Base-by-base conservation (phyloP, 2,329 filamentous ascomycete genomes). In the Lasiodiplodia citricola region DNA sequence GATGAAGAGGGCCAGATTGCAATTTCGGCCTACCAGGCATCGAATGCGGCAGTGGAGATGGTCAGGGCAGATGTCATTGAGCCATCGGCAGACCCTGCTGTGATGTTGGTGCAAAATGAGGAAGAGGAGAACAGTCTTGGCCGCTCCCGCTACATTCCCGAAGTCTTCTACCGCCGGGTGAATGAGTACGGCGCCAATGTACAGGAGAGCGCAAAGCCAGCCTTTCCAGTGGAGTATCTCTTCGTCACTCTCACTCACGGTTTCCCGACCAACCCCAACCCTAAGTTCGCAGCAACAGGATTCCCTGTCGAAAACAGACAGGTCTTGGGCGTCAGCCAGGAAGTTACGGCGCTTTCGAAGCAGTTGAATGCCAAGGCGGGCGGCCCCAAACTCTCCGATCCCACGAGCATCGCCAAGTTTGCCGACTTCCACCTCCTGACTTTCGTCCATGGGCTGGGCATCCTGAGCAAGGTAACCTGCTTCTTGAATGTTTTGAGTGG, bases 151-250 rank as follows among this genome's bases (percentile, higher is more conserved):
- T 99, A 99, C 77, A 97, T 99, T 25, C 96, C 96, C 0, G 96
- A 99, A 76, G 95, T 99, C 4, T 99, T 98, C 81, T 99, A 96
- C 83, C 90, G 95, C 70, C 90, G 89, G 73, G 93, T 97, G 80
- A 99, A 99, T 80, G 95, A 99, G 79, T 97, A 99, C 77, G 94
- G 94, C 41, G 93, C 92, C 72, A 97, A 95, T 74, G 96, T 98
- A 8, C 96, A 97, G 78, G 93, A 98, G 80, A 98, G 97, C 74
- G 96, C 96, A 28, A 98, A 97, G 78, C 96, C 96, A 0, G 90
- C 92, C 56, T 99, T 99, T 79, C 96, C 96, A 0, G 94, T 97
- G 60, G 96, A 99, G 78, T 99, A 98, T 79, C 87, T 99, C 41
- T 90, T 98, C 68, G 93, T 98, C 70, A 98, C 96, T 10, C 87